Percentiles rank a stretch among this genome's conserved stretches.
These are phyloP conservation scores for Kalmusia sp. DNA, from an alignment of 2,329 filamentous ascomycete genomes.

Conservation along the genomic window DNA sequence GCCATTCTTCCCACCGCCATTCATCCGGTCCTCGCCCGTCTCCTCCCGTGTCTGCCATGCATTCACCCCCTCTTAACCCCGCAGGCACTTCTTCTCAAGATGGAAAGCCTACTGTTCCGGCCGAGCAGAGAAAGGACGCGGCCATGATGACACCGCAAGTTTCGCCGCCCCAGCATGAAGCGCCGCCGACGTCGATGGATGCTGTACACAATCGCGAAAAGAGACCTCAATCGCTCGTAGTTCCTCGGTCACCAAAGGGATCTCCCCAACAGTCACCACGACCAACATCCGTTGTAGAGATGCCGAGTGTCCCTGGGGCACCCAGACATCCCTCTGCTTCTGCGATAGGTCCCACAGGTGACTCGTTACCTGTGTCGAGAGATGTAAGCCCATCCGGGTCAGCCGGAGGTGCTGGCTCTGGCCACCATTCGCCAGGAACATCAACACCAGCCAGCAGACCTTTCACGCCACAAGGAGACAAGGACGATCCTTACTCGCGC, in stretches of 20 bases:
- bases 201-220: constrained; percentile 29
- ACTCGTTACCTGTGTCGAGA: constrained; percentile 60
- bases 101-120: constrained; percentile 45
- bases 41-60: constrained; percentile 73
- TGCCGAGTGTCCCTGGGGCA: constrained; percentile 51
- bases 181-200: constrained; percentile 56
- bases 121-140: constrained; percentile 48
- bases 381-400: constrained; percentile 70
- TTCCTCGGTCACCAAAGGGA: constrained; percentile 36
- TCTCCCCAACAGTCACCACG: constrained; percentile 46
- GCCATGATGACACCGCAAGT: constrained; percentile 64
- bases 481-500: constrained; percentile 87
- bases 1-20: constrained; percentile 60
- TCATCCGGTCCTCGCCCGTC: constrained; percentile 72
- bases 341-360: constrained; percentile 62
- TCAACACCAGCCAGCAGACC: constrained; percentile 71
- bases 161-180: constrained; percentile 63
- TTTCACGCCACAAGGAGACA: constrained; percentile 79
- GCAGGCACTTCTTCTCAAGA: constrained; percentile 73
- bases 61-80: constrained; percentile 89
- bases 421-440: constrained; percentile 50
- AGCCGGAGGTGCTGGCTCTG: constrained; percentile 56
- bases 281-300: constrained; percentile 53
- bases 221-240: constrained; percentile 29
- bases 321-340: constrained; percentile 61